These are phyloP conservation scores for Picochlorum sp. DNA, from an alignment of 139 green algal species.

Conservation along the genomic window DNA sequence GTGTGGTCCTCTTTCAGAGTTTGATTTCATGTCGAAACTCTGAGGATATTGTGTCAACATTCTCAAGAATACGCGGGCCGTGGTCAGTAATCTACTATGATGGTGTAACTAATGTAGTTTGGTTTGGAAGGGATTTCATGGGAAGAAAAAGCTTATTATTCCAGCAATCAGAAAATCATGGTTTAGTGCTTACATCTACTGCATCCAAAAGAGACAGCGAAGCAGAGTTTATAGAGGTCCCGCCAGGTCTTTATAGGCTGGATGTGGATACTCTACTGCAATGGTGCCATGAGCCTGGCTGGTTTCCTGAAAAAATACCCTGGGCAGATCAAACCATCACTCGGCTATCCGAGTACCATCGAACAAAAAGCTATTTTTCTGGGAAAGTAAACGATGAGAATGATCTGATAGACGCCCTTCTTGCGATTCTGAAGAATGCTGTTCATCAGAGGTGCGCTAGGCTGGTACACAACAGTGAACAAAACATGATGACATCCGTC, in stretches of 20 bases:
- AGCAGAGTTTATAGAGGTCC: neutral
- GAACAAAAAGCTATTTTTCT: neutral
- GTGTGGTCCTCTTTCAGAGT: constrained; percentile 27
- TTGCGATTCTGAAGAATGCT: too few species aligned
- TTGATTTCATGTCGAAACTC: constrained; percentile 11
- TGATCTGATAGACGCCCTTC: too few species aligned
- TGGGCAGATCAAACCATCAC: neutral
- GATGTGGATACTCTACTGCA: neutral
- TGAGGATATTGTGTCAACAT: constrained; percentile 11
- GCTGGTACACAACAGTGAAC: too few species aligned
- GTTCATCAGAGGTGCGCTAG: too few species aligned
- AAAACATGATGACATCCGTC: too few species aligned
- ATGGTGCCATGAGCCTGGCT: neutral
- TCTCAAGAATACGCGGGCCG: constrained; percentile 54
- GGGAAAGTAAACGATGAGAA: too few species aligned
- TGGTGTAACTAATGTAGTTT: constrained; percentile 34
- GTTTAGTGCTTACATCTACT: too few species aligned
- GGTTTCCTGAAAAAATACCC: neutral
- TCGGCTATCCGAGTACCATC: neutral
- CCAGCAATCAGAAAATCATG: constrained; percentile 34
- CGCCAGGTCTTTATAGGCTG: neutral
- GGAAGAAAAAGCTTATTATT: constrained; percentile 59
- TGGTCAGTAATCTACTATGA: constrained; percentile 79
- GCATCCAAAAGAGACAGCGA: too few species aligned
- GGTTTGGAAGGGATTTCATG: constrained; percentile 65